A percentile compares a stretch with the other conserved stretches of the same genome.
phyloP scores from a whole-genome alignment of 2,329 filamentous ascomycete species.

The Sporothrix humicola region DNA sequence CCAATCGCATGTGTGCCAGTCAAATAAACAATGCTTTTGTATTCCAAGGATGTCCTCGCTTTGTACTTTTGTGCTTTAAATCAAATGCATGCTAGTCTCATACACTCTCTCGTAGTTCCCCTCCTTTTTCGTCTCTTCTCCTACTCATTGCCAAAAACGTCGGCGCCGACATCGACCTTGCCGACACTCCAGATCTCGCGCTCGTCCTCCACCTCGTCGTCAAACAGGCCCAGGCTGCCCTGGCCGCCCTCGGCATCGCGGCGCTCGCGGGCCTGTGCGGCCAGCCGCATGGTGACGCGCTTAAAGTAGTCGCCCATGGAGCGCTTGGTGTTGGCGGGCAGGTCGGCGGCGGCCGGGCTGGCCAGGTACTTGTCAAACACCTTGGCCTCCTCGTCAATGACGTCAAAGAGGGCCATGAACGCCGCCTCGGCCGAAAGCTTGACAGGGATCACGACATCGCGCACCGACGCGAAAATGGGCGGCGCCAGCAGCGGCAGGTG shows the following conservation, averaged over 20 bases:
- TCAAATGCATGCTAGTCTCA: not conserved
- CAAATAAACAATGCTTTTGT: not conserved
- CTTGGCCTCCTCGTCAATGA: conserved; percentile 82
- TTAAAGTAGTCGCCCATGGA: conserved; percentile 94
- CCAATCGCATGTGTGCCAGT: too few species aligned
- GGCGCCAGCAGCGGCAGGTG: conserved; percentile 81
- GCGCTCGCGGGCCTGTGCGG: conserved; percentile 85
- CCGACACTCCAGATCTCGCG: conserved; percentile 95
- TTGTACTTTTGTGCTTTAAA: conserved; percentile 25
- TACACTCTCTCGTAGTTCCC: not conserved
- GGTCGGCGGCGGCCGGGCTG: conserved; percentile 64
- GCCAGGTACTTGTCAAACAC: conserved; percentile 92
- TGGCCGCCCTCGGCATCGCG: conserved; percentile 89
- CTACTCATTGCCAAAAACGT: conserved; percentile 55
- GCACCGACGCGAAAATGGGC: conserved; percentile 85
- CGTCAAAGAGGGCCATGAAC: conserved; percentile 87
- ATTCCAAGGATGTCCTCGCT: conserved; percentile 17
- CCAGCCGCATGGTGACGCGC: conserved; percentile 81
- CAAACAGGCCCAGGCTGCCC: conserved; percentile 82
- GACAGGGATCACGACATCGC: conserved; percentile 90
- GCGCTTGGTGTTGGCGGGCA: conserved; percentile 69
- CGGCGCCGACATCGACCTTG: conserved; percentile 77
- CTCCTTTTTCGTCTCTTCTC: too few species aligned
- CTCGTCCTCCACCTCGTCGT: conserved; percentile 93
- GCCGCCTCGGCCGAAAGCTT: conserved; percentile 95